Conservation (phyloP, 2,329 filamentous ascomycete species). For the Trichoderma sp. region DNA sequence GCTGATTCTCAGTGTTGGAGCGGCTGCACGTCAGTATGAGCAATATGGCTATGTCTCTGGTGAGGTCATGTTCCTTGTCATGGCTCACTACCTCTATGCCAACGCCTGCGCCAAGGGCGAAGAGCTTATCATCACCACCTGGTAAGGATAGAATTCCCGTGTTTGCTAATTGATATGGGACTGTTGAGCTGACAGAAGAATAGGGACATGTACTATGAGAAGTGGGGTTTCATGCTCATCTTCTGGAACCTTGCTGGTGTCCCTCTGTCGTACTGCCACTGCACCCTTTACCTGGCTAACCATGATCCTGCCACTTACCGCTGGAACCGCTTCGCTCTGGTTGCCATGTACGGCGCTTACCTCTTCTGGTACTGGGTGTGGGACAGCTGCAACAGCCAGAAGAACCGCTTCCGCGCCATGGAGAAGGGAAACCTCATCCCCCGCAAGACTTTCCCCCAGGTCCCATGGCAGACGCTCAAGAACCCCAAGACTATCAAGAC, state of each 20-base stretch:
- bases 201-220: constrained; percentile 93
- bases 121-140: constrained; percentile 86
- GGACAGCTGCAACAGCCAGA: constrained; percentile 91
- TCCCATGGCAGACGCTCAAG: constrained; percentile 83
- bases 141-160: constrained; percentile 45
- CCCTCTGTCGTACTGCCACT: constrained; percentile 90
- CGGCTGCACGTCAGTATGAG: constrained; percentile 83
- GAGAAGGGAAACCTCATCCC: constrained; percentile 72
- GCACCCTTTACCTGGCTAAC: constrained; percentile 85
- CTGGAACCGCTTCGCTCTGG: constrained; percentile 72
- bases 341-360: constrained; percentile 69
- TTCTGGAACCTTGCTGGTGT: constrained; percentile 97
- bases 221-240: constrained; percentile 96
- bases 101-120: constrained; percentile 92
- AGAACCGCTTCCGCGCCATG: constrained; percentile 85
- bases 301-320: constrained; percentile 77
- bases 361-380: constrained; percentile 87
- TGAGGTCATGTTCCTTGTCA: constrained; percentile 81
- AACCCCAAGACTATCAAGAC: constrained; percentile 81
- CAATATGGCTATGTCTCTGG: constrained; percentile 81
- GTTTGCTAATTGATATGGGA: background rate
- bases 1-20: constrained; percentile 74
- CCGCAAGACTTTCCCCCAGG: constrained; percentile 83
- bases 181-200: background rate
- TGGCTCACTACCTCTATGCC: constrained; percentile 91